phyloP scores from a whole-genome alignment of 306 rosid species.

The Rubus parviflorus region DNA sequence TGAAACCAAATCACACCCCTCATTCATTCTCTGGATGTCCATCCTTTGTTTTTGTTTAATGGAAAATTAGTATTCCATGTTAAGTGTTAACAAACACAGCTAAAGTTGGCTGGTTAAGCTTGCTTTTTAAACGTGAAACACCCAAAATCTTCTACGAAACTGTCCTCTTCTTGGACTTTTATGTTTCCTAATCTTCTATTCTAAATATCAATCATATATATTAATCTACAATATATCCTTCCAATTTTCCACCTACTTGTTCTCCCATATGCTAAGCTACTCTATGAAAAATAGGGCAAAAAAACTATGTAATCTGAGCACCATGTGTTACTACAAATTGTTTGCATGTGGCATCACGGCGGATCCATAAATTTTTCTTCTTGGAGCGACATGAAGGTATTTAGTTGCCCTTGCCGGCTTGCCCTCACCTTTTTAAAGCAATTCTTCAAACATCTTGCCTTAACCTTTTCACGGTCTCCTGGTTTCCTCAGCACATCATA shows the following conservation, averaged over 20 bases:
- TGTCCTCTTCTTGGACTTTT: slow-evolving; percentile 11
- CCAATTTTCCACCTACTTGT: background rate
- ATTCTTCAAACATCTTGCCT: background rate
- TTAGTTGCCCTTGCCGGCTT: background rate
- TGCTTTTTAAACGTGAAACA: slow-evolving; percentile 33
- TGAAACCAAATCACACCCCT: slow-evolving; percentile 44
- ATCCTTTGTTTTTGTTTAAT: slow-evolving; percentile 25
- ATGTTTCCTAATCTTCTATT: slow-evolving; percentile 8
- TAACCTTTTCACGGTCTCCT: background rate
- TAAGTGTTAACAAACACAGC: slow-evolving; percentile 47
- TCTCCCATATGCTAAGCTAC: background rate
- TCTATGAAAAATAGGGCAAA: background rate
- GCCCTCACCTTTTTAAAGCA: background rate
- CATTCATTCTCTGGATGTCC: slow-evolving; percentile 28
- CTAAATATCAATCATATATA: background rate
- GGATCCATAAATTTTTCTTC: background rate
- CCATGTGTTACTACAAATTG: too few species aligned
- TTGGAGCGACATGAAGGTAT: background rate
- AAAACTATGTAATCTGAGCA: background rate
- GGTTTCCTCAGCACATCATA: background rate
- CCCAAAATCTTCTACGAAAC: slow-evolving; percentile 23
- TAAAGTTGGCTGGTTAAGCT: slow-evolving; percentile 51
- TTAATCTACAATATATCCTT: background rate
- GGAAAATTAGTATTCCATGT: slow-evolving; percentile 16
- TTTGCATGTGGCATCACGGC: too few species aligned